Base-by-base conservation (phyloP, 225 moss, liverwort and hornwort species). In the Ulota crispa region DNA sequence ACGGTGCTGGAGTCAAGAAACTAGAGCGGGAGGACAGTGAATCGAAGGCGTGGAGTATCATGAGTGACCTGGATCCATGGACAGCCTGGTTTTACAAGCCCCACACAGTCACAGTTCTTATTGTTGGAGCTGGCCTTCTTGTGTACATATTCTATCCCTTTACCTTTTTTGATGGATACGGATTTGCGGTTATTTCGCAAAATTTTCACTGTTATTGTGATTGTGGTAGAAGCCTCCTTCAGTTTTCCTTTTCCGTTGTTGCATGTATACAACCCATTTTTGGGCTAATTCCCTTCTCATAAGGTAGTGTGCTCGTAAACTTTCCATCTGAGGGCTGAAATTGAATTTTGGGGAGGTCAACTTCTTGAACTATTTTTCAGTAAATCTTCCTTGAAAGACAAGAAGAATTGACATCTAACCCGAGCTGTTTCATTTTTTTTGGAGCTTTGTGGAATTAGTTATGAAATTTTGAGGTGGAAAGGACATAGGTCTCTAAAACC, bases 41-140 rank as follows among this genome's bases (percentile, higher is more conserved):
- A 76, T 77, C 88, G 42, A 92, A 78, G 91, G 92, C 92, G 42
- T 62, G 74, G 82, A 93, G 85, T 76, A 83, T 94, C 66, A 78
- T 94, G 90, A 82, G 76, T 32, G 98, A 95, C 79, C 64, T 99
- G 81, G 94, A 96, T 91, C 95, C 95, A 10, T 99, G 91, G 95
- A 99, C 98, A 21, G 94, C 91, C 3, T 99, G 94, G 95, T 88
- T 92, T 13, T 96, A 99, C 74, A 96, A 90, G 56, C 95, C 95
- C 30, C 92, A 86, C 65, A 94, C 93, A 27, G 74, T 94, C 42
- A 93, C 87, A 57, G 86, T 94, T 64, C 91, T 93, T 37, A 11
- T 99, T 68, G 27, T 86, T 67, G 98, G 95, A 60, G 87, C 94
- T 74, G 89, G 91, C 84, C 91, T 92, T 86, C 80, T 96, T 15